Percentiles rank a stretch among this genome's conserved stretches.
These are phyloP conservation scores for Aspergillus ibericus DNA, from an alignment of 2,329 filamentous ascomycete genomes.

Conservation along the genomic window DNA sequence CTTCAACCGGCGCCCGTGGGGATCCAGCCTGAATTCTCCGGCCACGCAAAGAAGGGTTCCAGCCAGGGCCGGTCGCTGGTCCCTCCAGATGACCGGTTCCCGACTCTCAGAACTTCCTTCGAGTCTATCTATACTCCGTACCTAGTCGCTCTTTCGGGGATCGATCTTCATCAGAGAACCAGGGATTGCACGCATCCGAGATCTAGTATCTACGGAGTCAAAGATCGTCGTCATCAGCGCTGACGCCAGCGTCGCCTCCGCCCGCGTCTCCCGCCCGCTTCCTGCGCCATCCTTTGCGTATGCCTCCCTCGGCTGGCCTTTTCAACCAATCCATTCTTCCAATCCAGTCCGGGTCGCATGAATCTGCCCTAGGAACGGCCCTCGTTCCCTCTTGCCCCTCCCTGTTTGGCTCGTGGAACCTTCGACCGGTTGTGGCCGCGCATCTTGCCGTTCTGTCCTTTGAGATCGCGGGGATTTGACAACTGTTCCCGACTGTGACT, in stretches of 20 bases:
- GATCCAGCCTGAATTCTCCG: neutral
- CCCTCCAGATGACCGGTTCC: neutral
- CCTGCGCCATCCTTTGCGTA: slow-evolving; percentile 16
- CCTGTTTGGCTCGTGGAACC: neutral
- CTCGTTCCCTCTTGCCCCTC: neutral
- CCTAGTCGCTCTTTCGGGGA: neutral
- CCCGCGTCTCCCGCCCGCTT: slow-evolving; percentile 7
- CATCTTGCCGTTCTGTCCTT: neutral
- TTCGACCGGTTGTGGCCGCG: neutral
- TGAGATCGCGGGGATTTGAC: neutral
- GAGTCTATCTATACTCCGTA: neutral
- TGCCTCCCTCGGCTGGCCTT: neutral
- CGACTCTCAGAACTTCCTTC: neutral
- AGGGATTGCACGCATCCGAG: neutral
- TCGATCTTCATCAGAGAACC: neutral
- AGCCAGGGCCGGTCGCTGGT: neutral
- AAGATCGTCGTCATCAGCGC: slow-evolving; percentile 8
- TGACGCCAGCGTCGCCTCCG: slow-evolving; percentile 17
- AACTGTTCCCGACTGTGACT: neutral
- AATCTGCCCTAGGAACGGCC: neutral
- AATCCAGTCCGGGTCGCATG: neutral
- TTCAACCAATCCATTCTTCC: neutral
- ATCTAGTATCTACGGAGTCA: neutral
- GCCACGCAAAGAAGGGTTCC: neutral
- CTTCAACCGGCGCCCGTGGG: neutral